Percentiles rank a stretch among this genome's conserved stretches.
phyloP scores from a whole-genome alignment of 2,329 filamentous ascomycete genomes.

The Colletotrichum spinosum region DNA sequence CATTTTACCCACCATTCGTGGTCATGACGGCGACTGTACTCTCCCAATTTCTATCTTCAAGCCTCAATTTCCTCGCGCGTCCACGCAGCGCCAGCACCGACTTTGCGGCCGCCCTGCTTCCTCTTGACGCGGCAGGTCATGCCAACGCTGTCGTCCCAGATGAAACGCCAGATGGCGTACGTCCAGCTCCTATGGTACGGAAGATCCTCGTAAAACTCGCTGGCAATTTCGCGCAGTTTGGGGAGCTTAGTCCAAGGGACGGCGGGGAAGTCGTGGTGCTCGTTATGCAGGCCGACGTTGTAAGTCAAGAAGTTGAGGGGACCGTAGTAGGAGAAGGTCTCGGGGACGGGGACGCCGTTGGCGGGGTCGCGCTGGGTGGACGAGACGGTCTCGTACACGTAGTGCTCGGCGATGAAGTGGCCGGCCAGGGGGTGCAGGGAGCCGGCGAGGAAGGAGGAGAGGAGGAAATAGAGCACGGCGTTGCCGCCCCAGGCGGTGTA shows the following conservation, averaged over 20 bases:
- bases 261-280: constrained; percentile 98
- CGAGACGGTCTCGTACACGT: constrained; percentile 77
- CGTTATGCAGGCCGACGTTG: constrained; percentile 97
- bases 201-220: constrained; percentile 91
- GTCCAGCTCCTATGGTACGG: constrained; percentile 92
- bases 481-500: constrained; percentile 70
- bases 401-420: constrained; percentile 99
- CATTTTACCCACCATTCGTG: background rate
- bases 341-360: constrained; percentile 78
- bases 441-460: constrained; percentile 93
- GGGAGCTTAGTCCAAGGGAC: constrained; percentile 93
- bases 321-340: constrained; percentile 98
- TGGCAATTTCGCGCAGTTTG: constrained; percentile 80
- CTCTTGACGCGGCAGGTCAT: constrained; percentile 95
- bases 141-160: constrained; percentile 89
- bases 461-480: constrained; percentile 83
- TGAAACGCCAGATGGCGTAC: constrained; percentile 94
- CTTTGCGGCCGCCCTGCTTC: constrained; percentile 76
- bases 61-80: constrained; percentile 77
- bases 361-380: constrained; percentile 66
- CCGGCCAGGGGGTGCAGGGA: constrained; percentile 94
- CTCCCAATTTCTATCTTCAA: constrained; percentile 46
- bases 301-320: constrained; percentile 92
- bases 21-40: background rate
- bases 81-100: constrained; percentile 68